Evolutionary conservation across 495 filamentous ascomycete species (phyloP).

Genomic region (Penicillium cinerascens): DNA sequence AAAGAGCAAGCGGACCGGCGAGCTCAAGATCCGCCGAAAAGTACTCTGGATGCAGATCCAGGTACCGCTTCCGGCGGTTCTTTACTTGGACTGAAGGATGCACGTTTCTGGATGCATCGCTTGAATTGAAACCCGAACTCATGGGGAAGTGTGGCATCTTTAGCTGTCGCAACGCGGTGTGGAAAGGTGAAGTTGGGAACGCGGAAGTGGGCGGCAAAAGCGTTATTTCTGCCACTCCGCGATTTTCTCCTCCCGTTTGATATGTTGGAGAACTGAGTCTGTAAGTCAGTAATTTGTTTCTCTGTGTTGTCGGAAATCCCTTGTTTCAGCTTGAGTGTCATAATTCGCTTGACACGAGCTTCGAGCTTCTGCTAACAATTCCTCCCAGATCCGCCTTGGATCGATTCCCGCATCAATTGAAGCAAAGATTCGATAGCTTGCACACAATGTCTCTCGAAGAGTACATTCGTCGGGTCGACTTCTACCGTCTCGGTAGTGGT

Average conservation of each 20-base stretch:
- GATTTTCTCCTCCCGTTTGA: conserved; percentile 15
- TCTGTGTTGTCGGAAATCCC: background rate
- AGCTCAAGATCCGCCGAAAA: conserved; percentile 61
- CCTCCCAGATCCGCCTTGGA: conserved; percentile 9
- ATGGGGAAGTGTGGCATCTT: conserved; percentile 44
- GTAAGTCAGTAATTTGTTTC: conserved; percentile 17
- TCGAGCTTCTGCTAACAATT: conserved; percentile 5
- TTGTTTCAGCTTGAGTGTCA: background rate
- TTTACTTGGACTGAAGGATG: conserved; percentile 43
- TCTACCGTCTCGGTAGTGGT: conserved; percentile 29
- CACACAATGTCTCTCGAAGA: conserved; percentile 27
- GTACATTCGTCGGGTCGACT: conserved; percentile 27
- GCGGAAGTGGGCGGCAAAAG: conserved; percentile 37
- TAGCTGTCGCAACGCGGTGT: conserved; percentile 8
- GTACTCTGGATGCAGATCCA: conserved; percentile 62
- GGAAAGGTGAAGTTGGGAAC: conserved; percentile 18
- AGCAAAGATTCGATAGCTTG: conserved; percentile 10
- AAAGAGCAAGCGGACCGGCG: conserved; percentile 53
- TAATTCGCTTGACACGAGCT: background rate
- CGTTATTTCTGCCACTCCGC: conserved; percentile 21
- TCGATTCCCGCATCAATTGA: conserved; percentile 2
- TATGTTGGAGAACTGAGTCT: conserved; percentile 15
- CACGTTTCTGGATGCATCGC: conserved; percentile 8
- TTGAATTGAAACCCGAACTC: conserved; percentile 20
- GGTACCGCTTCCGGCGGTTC: conserved; percentile 62